Evolutionary conservation across 2,329 filamentous ascomycete species (phyloP).

Genomic region (Fusarium miscanthi): DNA sequence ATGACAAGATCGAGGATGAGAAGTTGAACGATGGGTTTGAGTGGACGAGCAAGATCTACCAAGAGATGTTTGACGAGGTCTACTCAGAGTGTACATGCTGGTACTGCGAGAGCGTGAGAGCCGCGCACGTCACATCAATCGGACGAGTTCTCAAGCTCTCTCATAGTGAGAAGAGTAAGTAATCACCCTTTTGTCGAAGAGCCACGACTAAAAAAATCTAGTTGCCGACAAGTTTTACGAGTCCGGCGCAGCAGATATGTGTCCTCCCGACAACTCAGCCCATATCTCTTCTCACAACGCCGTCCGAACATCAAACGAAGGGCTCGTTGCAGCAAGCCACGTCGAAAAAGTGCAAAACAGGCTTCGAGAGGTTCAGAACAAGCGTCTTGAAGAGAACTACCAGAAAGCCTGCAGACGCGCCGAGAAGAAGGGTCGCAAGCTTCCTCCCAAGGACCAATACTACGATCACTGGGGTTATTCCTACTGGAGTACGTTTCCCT

Average conservation of each 20-base stretch:
- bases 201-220: not conserved
- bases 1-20: constrained; percentile 82
- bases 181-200: fast-evolving
- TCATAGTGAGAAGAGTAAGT: constrained; percentile 56
- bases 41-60: constrained; percentile 78
- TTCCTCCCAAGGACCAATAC: constrained; percentile 62
- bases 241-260: constrained; percentile 61
- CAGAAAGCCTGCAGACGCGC: constrained; percentile 63
- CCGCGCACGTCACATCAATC: constrained; percentile 60
- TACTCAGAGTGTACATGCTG: constrained; percentile 85
- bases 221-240: constrained; percentile 57
- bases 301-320: constrained; percentile 51
- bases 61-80: constrained; percentile 70
- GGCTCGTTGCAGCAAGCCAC: not conserved
- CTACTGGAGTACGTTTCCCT: constrained; percentile 51
- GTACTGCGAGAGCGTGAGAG: constrained; percentile 76
- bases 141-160: constrained; percentile 59
- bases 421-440: constrained; percentile 58
- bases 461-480: constrained; percentile 66
- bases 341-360: constrained; percentile 18
- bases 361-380: constrained; percentile 34
- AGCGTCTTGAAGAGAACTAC: constrained; percentile 66
- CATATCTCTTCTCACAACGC: constrained; percentile 82
- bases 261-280: constrained; percentile 66
- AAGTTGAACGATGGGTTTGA: constrained; percentile 74